These are phyloP conservation scores for Coemansia sp. DNA, from an alignment of 192 early-diverging fungal genomes.

Conservation along the genomic window DNA sequence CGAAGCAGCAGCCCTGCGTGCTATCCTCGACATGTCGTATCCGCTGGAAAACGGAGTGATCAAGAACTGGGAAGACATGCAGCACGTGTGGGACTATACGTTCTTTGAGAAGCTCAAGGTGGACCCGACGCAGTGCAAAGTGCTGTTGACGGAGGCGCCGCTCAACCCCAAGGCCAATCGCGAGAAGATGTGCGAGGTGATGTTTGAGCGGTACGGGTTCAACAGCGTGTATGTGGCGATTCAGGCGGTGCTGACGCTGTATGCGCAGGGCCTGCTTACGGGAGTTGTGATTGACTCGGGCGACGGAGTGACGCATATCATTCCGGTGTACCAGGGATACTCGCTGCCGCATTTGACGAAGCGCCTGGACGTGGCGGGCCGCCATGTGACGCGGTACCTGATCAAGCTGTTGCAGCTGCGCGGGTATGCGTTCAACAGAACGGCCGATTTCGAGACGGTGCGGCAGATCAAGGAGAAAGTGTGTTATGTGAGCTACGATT, in stretches of 20 bases:
- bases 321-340: slow-evolving; percentile 98
- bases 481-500: slow-evolving; percentile 95
- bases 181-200: slow-evolving; percentile 99
- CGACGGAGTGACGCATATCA: slow-evolving; percentile 96
- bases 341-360: slow-evolving; percentile 91
- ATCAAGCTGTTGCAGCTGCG: slow-evolving; percentile 92
- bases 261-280: slow-evolving; percentile 94
- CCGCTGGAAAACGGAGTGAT: slow-evolving; percentile 99
- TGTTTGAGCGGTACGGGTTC: slow-evolving; percentile 97
- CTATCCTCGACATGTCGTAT: slow-evolving; percentile 92
- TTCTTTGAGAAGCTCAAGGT: slow-evolving; percentile 90
- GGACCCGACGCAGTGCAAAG: slow-evolving; percentile 85
- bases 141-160: slow-evolving; percentile 93
- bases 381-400: slow-evolving; percentile 92
- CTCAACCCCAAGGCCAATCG: slow-evolving; percentile 97
- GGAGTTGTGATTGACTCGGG: slow-evolving; percentile 98
- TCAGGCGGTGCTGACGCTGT: slow-evolving; percentile 94
- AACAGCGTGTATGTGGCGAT: slow-evolving; percentile 97
- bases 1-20: slow-evolving; percentile 86
- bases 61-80: slow-evolving; percentile 96
- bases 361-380: slow-evolving; percentile 94
- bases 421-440: slow-evolving; percentile 93
- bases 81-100: slow-evolving; percentile 98
- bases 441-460: slow-evolving; percentile 95
- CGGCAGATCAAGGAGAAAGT: slow-evolving; percentile 99